Evolutionary conservation across 75 land plant species (phyloP), one percentile per base, ranked within the genome.

Genomic region (Cunninghamia lanceolata): DNA sequence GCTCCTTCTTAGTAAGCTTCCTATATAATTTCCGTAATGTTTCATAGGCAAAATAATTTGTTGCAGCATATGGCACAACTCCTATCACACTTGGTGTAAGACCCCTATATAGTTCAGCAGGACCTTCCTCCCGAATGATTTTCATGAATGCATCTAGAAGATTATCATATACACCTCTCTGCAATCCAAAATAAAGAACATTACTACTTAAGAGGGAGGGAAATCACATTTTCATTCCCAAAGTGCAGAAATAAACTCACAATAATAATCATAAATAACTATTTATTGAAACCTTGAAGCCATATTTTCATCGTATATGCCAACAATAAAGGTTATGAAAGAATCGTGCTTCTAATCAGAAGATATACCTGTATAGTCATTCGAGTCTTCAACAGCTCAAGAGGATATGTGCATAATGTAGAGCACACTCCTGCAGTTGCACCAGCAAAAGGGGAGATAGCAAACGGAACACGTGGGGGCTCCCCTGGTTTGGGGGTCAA

Each of bases 361-460:
- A 16, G 25, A 74, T 59, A 70, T 87, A 96, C 99, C 95, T 98
- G 93, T 59, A 98, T 91, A 7, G 99, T 98, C 83, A 98, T 83
- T 78, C 99, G 96, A 71, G 99, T 98, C 80, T 98, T 98, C 42
- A 98, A 52, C 38, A 98, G 85, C 91, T 98, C 99, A 30, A 98
- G 95, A 54, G 99, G 99, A 86, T 98, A 96, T 74, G 97, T 96
- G 39, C 87, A 86, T 80, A 98, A 54, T 28, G 99, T 98, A 14
- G 99, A 96, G 91, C 99, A 95, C 19, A 98, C 96, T 87, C 99
- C 99, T 76, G 99, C 99, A 87, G 91, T 86, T 35, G 99, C 99
- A 38, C 99, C 99, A 17, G 99, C 99, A 85, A 98, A 63, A 42
- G 94, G 74, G 34, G 99, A 93, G 30, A 92, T 56, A 46, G 99